Evolutionary conservation across 106 monocot species (phyloP).

Genomic region (Agapanthus africanus): DNA sequence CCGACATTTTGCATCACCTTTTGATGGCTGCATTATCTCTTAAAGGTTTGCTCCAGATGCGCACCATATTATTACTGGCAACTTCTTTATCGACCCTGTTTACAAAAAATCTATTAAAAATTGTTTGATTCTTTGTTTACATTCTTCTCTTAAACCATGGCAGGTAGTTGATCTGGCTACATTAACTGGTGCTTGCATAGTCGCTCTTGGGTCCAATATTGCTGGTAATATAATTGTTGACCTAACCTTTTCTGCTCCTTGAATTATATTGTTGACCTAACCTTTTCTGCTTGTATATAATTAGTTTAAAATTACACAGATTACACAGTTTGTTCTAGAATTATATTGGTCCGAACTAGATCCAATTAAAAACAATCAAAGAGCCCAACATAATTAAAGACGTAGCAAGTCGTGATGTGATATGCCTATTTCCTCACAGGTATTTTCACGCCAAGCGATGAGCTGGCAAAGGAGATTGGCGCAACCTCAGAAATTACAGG

Average conservation of each 20-base stretch:
- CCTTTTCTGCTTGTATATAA: neutral
- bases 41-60: neutral
- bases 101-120: neutral
- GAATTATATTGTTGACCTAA: neutral
- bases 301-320: neutral
- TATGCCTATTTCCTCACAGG: slow-evolving; percentile 40
- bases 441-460: slow-evolving; percentile 76
- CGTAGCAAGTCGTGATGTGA: too few species aligned
- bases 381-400: too few species aligned
- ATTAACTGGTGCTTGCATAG: slow-evolving; percentile 84
- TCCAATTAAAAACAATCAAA: neutral
- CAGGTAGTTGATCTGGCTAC: slow-evolving; percentile 95
- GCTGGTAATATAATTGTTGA: slow-evolving; percentile 43
- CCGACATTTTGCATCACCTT: neutral
- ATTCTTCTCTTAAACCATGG: neutral
- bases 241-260: neutral
- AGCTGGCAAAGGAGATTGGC: slow-evolving; percentile 68
- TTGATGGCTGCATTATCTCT: neutral
- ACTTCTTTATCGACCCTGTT: neutral
- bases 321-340: neutral
- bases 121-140: neutral
- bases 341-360: neutral
- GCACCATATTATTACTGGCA: neutral
- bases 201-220: slow-evolving; percentile 81
- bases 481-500: slow-evolving; percentile 60